phyloP scores from a whole-genome alignment of 2,329 filamentous ascomycete genomes.

The Corynespora cassiicola region DNA sequence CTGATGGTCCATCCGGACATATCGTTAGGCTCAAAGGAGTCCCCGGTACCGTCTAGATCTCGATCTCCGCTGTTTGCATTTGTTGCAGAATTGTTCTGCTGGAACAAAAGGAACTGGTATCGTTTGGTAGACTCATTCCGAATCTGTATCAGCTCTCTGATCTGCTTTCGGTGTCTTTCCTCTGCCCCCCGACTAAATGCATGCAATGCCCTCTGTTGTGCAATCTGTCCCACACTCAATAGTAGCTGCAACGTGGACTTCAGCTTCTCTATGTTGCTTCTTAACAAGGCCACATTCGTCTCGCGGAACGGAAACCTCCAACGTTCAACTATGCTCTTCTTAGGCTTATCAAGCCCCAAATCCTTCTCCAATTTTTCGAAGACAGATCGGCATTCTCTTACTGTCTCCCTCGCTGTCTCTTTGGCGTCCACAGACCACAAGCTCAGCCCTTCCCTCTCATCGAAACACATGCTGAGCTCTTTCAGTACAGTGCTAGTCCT shows the following conservation, averaged over 20 bases:
- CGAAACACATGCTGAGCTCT: slow-evolving; percentile 35
- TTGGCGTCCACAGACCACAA: slow-evolving; percentile 33
- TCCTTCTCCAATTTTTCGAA: slow-evolving; percentile 36
- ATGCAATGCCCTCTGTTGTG: slow-evolving; percentile 30
- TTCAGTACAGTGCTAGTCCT: slow-evolving; percentile 35
- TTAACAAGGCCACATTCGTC: slow-evolving; percentile 34
- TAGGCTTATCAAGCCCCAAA: slow-evolving; percentile 29
- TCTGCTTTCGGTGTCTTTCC: slow-evolving; percentile 30
- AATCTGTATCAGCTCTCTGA: slow-evolving; percentile 26
- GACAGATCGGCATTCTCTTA: slow-evolving; percentile 31
- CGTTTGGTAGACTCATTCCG: slow-evolving; percentile 29
- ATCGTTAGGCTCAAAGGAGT: too few species aligned
- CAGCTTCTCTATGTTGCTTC: slow-evolving; percentile 35
- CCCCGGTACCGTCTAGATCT: too few species aligned
- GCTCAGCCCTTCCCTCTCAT: slow-evolving; percentile 25
- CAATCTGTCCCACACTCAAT: slow-evolving; percentile 34
- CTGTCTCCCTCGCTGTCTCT: slow-evolving; percentile 32
- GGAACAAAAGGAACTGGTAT: too few species aligned
- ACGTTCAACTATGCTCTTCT: slow-evolving; percentile 29
- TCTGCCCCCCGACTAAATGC: slow-evolving; percentile 31
- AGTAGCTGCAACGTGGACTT: slow-evolving; percentile 38
- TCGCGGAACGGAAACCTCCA: slow-evolving; percentile 38
- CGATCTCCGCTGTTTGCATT: too few species aligned
- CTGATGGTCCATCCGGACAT: too few species aligned
- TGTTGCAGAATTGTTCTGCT: too few species aligned